Conservation (phyloP, 306 rosid species). For the Castanospermum australe region DNA sequence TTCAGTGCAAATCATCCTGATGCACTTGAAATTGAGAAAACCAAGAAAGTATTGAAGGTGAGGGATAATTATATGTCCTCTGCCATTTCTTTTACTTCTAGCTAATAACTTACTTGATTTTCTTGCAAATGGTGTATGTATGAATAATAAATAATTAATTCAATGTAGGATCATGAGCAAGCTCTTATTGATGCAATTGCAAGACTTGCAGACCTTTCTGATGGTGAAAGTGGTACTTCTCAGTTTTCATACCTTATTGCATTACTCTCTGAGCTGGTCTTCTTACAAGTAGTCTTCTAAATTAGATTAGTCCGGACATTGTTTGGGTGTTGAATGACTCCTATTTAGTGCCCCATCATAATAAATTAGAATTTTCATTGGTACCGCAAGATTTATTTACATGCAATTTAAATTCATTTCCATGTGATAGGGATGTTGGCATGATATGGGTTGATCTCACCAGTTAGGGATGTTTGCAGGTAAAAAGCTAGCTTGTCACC, state of each 20-base stretch:
- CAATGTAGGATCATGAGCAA: constrained; percentile 85
- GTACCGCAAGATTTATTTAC: neutral
- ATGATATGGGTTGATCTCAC: neutral
- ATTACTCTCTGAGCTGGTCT: neutral
- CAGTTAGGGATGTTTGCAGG: neutral
- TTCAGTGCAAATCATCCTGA: constrained; percentile 83
- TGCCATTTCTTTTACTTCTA: neutral
- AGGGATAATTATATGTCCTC: neutral
- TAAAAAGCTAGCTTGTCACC: neutral
- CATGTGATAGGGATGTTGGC: neutral
- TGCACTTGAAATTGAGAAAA: constrained; percentile 76
- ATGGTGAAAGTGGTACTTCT: constrained; percentile 78
- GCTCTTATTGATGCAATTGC: constrained; percentile 84
- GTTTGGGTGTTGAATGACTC: neutral
- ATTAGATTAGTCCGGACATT: neutral
- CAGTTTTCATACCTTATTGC: neutral
- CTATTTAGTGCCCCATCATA: neutral
- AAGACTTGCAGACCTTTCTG: constrained; percentile 75
- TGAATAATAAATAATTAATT: neutral
- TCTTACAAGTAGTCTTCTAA: neutral
- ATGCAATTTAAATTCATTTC: neutral
- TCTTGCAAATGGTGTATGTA: neutral
- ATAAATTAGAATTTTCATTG: neutral
- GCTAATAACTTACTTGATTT: neutral
- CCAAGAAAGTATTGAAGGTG: constrained; percentile 86